Evolutionary conservation across 306 rosid species (phyloP).

Genomic region (Citrullus mucosospermus): DNA sequence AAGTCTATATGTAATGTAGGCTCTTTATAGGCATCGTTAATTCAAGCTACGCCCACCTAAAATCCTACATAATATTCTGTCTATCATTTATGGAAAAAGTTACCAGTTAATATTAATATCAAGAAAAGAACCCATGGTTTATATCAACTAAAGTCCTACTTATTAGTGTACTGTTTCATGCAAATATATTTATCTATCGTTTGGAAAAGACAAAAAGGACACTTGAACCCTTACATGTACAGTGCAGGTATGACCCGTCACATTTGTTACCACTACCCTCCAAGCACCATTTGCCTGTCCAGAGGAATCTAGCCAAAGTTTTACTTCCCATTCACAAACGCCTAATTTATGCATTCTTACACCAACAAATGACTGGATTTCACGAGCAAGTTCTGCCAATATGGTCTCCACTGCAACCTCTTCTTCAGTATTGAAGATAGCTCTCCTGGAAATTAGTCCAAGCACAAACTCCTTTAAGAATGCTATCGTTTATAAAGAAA

Average conservation of each 20-base stretch:
- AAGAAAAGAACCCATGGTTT: neutral
- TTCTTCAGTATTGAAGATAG: constrained; percentile 34
- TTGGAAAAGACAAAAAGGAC: neutral
- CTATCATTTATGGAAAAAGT: neutral
- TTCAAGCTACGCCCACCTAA: too few species aligned
- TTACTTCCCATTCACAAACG: constrained; percentile 92
- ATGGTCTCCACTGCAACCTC: constrained; percentile 50
- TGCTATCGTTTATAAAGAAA: constrained; percentile 7
- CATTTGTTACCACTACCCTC: constrained; percentile 91
- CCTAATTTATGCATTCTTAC: constrained; percentile 96
- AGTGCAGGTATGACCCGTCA: constrained; percentile 87
- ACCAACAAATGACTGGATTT: constrained; percentile 71
- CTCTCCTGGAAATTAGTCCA: constrained; percentile 47
- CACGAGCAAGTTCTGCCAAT: constrained; percentile 57
- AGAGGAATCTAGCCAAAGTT: constrained; percentile 69
- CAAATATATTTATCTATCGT: neutral
- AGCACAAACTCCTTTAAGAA: constrained; percentile 20
- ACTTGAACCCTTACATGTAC: constrained; percentile 55
- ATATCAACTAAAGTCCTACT: neutral
- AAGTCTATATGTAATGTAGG: neutral
- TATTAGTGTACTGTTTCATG: neutral
- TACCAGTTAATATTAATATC: neutral
- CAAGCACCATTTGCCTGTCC: constrained; percentile 81
- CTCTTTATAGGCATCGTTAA: too few species aligned
- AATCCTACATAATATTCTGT: too few species aligned